A percentile compares a stretch with the other conserved stretches of the same genome.
phyloP scores from a whole-genome alignment of 2,329 filamentous ascomycete genomes.

The Elsinoe fawcettii region DNA sequence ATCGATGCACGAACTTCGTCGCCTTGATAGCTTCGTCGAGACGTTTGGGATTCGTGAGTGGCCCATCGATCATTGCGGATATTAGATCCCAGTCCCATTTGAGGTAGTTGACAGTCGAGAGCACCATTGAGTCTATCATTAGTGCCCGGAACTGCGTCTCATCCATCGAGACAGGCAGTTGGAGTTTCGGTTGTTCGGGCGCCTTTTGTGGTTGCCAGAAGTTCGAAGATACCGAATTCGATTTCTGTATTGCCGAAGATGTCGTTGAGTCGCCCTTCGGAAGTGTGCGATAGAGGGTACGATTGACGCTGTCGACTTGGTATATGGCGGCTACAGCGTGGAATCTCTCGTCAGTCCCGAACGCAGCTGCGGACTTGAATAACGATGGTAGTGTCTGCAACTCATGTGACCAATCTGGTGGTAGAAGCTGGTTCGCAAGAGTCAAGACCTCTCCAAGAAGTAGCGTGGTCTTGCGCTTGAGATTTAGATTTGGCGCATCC shows the following conservation, averaged over 20 bases:
- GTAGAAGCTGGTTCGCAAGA: conserved; percentile 76
- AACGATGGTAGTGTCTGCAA: conserved; percentile 84
- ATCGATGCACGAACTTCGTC: conserved; percentile 90
- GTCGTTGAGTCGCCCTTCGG: conserved; percentile 19
- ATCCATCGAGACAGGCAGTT: conserved; percentile 54
- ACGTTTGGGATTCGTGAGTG: conserved; percentile 80
- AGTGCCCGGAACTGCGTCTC: conserved; percentile 55
- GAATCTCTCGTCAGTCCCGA: conserved; percentile 64
- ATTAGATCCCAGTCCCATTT: conserved; percentile 99
- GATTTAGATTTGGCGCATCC: conserved; percentile 56
- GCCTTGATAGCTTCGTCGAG: conserved; percentile 90
- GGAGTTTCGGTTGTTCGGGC: conserved; percentile 43
- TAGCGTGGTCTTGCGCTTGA: conserved; percentile 83
- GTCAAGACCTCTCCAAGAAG: conserved; percentile 87
- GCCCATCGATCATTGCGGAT: conserved; percentile 82
- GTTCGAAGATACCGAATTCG: conserved; percentile 36
- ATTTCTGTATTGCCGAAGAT: conserved; percentile 24
- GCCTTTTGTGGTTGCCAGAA: conserved; percentile 24
- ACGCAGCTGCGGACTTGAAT: conserved; percentile 66
- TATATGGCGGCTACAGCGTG: conserved; percentile 86
- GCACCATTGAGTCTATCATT: conserved; percentile 71
- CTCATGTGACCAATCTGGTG: conserved; percentile 70
- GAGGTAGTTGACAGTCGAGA: conserved; percentile 79
- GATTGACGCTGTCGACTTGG: conserved; percentile 94
- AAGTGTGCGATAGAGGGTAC: conserved; percentile 72